Conservation (phyloP, 2,329 filamentous ascomycete genomes). For the Xylariaceae sp. region DNA sequence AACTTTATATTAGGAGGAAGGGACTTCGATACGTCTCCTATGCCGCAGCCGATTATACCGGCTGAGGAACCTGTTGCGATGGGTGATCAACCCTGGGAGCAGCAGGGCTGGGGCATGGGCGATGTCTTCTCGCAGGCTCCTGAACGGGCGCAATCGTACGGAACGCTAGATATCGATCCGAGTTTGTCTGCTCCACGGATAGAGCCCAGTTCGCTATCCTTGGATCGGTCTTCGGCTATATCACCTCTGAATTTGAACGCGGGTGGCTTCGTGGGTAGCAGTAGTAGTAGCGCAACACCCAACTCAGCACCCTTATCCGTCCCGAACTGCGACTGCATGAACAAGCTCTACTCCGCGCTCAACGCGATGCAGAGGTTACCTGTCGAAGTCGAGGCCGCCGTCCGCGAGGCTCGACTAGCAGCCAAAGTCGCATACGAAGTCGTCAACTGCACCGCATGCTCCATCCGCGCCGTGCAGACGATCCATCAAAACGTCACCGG, state of each 20-base stretch:
- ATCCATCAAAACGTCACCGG: constrained; percentile 8
- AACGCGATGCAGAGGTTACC: constrained; percentile 46
- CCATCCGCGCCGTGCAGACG: constrained; percentile 33
- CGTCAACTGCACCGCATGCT: constrained; percentile 48
- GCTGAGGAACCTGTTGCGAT: neutral
- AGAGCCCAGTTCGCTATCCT: constrained; percentile 12
- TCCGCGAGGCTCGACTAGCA: constrained; percentile 44
- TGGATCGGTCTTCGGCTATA: constrained; percentile 24
- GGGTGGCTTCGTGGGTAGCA: constrained; percentile 20
- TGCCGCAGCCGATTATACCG: neutral
- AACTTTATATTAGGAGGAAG: constrained; percentile 22
- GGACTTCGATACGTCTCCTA: neutral
- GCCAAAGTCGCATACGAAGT: constrained; percentile 46
- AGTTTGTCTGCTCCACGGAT: constrained; percentile 23
- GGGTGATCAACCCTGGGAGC: constrained; percentile 5
- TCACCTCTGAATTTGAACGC: constrained; percentile 24
- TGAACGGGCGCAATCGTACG: constrained; percentile 21
- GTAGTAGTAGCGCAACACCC: constrained; percentile 15
- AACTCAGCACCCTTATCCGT: neutral
- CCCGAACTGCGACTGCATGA: constrained; percentile 42
- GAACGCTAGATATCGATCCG: constrained; percentile 27
- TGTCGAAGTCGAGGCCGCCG: constrained; percentile 40
- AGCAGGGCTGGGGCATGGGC: constrained; percentile 20
- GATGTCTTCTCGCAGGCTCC: constrained; percentile 24
- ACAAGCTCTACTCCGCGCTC: constrained; percentile 46